Conservation (phyloP, 345 rosid genomes). For the Aquilaria yunnanensis region DNA sequence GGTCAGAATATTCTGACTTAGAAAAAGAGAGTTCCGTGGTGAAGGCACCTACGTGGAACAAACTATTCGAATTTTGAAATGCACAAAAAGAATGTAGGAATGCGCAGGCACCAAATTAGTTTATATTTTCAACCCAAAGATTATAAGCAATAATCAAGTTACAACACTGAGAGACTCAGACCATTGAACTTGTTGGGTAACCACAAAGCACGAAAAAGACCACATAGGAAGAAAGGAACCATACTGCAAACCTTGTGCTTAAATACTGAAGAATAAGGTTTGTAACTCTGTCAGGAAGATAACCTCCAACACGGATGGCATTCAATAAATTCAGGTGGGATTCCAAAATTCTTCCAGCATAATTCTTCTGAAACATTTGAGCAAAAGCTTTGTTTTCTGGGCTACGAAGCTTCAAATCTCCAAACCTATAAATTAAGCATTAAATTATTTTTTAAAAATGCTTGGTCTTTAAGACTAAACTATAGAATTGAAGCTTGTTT, state of each 20-base stretch:
- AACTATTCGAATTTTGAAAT: too few relatives aligned
- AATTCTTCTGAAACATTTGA: slow-evolving; percentile 86
- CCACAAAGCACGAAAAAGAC: too few relatives aligned
- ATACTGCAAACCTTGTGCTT: slow-evolving; percentile 68
- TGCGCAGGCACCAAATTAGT: too few relatives aligned
- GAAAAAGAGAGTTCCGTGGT: too few relatives aligned
- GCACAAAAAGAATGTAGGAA: too few relatives aligned
- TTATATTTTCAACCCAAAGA: too few relatives aligned
- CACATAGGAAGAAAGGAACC: background rate
- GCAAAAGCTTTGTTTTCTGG: slow-evolving; percentile 84
- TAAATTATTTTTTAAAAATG: background rate
- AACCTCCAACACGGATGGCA: slow-evolving; percentile 79
- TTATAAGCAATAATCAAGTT: too few relatives aligned
- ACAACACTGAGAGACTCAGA: too few relatives aligned
- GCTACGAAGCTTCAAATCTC: slow-evolving; percentile 86
- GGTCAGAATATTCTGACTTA: too few relatives aligned
- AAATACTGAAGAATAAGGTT: slow-evolving; percentile 93
- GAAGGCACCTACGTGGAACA: too few relatives aligned
- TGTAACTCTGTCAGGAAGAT: slow-evolving; percentile 94
- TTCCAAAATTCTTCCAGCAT: slow-evolving; percentile 89
- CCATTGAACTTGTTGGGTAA: too few relatives aligned
- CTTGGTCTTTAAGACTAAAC: background rate
- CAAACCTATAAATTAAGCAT: slow-evolving; percentile 56
- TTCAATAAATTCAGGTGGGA: slow-evolving; percentile 82
- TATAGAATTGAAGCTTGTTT: slow-evolving; percentile 1